Evolutionary conservation across 768 basidiomycete genomes (phyloP).

Genomic region (Tricholoma sp.): DNA sequence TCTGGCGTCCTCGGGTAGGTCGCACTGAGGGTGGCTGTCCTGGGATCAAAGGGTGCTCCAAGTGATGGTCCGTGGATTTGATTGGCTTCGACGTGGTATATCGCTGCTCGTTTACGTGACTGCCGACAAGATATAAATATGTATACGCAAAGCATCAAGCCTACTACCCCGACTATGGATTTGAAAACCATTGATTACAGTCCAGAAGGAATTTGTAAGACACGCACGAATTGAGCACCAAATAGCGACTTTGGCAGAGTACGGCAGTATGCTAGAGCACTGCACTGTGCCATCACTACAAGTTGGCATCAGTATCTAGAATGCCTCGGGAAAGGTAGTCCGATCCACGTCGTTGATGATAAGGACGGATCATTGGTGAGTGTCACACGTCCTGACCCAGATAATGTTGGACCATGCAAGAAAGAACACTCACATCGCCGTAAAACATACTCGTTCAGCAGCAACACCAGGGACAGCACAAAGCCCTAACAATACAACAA

Average conservation of each 20-base stretch:
- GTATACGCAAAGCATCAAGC: slow-evolving; percentile 10
- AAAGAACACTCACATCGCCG: slow-evolving; percentile 11
- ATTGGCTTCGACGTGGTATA: slow-evolving; percentile 18
- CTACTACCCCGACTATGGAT: slow-evolving; percentile 6
- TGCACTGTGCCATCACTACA: slow-evolving; percentile 14
- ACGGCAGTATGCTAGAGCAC: slow-evolving; percentile 13
- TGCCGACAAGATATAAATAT: slow-evolving; percentile 11
- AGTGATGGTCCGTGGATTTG: slow-evolving; percentile 18
- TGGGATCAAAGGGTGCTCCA: slow-evolving; percentile 15
- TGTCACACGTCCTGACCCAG: too few species aligned
- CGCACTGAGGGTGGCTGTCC: background rate
- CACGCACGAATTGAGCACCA: slow-evolving; percentile 11
- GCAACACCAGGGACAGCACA: slow-evolving; percentile 15
- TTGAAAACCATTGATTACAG: background rate
- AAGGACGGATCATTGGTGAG: too few species aligned
- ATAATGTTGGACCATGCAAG: too few species aligned
- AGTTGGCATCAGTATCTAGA: background rate
- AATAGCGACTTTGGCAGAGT: slow-evolving; percentile 16
- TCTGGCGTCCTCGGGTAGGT: background rate
- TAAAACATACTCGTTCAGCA: slow-evolving; percentile 17
- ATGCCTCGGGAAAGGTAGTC: background rate
- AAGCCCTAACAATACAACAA: slow-evolving; percentile 10
- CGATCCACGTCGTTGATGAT: too few species aligned
- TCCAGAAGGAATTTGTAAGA: background rate
- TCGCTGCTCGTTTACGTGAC: slow-evolving; percentile 4